Evolutionary conservation across 2,329 filamentous ascomycete species (phyloP), one percentile per base, ranked within the genome.

Genomic region (Endoconidiophora polonica): DNA sequence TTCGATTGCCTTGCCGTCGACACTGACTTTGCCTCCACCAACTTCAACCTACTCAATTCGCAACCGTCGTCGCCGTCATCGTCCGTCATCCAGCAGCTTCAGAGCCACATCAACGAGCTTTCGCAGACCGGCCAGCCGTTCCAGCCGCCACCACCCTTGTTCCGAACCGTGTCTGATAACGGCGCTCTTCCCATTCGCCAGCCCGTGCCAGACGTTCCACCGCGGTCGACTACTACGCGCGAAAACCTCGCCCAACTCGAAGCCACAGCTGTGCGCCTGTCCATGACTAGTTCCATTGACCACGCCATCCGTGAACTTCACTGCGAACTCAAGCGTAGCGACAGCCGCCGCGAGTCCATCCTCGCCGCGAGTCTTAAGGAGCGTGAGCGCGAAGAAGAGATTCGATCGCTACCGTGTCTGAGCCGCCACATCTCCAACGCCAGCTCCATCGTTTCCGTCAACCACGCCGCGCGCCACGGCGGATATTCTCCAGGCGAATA

Each of bases 251-350:
- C 80, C 56, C 76, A 79, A 46, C 74, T 88, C 55, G 83, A 90
- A 63, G 79, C 81, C 56, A 81, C 78, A 9, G 83, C 83, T 45
- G 83, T 87, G 63, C 74, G 78, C 56, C 69, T 88, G 62, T 84
- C 81, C 57, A 74, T 76, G 67, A 80, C 78, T 51, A 83, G 79
- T 55, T 85, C 83, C 54, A 83, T 87, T 59, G 82, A 83, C 58
- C 77, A 83, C 66, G 82, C 84, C 57, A 88, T 87, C 58, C 75
- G 81, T 53, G 77, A 81, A 59, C 69, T 86, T 56, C 79, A 85
- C 63, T 69, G 77, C 54, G 79, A 84, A 63, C 68, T 83, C 59
- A 85, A 84, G 64, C 73, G 77, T 56, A 76, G 70, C 59, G 81
- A 83, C 59, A 84, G 78, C 59, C 71, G 76, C 54, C 71, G 74